phyloP scores from a whole-genome alignment of 108 stramenopile species.

The Cyclotella kingstonii region DNA sequence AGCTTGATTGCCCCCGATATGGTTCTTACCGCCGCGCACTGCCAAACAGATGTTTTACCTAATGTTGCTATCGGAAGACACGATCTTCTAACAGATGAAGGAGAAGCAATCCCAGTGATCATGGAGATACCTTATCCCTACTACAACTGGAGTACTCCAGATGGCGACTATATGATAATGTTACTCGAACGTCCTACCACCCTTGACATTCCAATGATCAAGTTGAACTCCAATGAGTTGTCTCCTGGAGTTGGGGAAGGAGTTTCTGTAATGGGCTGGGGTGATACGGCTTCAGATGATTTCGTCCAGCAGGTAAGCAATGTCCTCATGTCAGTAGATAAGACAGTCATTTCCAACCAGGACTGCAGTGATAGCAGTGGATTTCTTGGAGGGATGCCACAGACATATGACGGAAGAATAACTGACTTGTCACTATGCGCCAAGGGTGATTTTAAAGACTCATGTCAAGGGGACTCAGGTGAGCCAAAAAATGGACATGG shows the following conservation, averaged over 20 bases:
- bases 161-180: constrained; percentile 15
- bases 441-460: constrained; percentile 14
- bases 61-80: constrained; percentile 10
- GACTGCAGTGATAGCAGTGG: constrained; percentile 19
- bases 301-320: background rate
- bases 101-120: constrained; percentile 6
- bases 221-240: constrained; percentile 25
- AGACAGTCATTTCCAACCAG: constrained; percentile 15
- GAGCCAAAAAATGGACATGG: constrained; percentile 7
- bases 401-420: constrained; percentile 7
- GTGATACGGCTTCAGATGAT: constrained; percentile 6
- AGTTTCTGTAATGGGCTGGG: constrained; percentile 57
- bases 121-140: constrained; percentile 12
- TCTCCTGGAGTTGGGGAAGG: constrained; percentile 21
- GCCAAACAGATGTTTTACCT: background rate
- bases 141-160: constrained; percentile 2
- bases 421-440: constrained; percentile 44
- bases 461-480: constrained; percentile 35
- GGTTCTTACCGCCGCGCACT: constrained; percentile 50
- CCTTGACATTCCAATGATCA: constrained; percentile 2
- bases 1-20: constrained; percentile 43
- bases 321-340: constrained; percentile 4
- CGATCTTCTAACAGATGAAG: constrained; percentile 1
- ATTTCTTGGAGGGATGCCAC: background rate
- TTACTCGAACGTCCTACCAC: background rate